Conservation (phyloP, 306 rosid genomes). For the Potentilla sterilis region DNA sequence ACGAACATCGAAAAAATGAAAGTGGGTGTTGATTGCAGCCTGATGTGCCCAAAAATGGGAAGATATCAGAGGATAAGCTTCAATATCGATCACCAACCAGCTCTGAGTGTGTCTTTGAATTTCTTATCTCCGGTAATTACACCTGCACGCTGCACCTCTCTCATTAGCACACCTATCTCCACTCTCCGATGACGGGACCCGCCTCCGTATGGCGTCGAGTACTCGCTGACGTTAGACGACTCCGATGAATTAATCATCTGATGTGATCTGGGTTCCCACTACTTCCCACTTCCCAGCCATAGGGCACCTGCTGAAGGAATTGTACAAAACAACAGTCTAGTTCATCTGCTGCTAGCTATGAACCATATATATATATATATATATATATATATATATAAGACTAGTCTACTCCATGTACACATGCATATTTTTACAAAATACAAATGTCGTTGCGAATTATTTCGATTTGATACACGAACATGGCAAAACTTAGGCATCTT, state of each 20-base stretch:
- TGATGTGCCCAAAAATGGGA: background rate
- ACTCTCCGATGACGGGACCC: slow-evolving; percentile 17
- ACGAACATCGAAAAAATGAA: background rate
- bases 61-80: slow-evolving; percentile 7
- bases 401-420: background rate
- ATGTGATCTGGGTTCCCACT: background rate
- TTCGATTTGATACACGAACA: background rate
- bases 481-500: background rate
- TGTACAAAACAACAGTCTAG: background rate
- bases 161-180: background rate
- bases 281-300: background rate
- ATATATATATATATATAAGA: too few species aligned
- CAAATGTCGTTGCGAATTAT: background rate
- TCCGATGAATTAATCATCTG: slow-evolving; percentile 17
- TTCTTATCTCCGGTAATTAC: background rate
- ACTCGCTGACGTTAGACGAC: slow-evolving; percentile 4
- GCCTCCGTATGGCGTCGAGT: background rate
- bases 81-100: background rate
- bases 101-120: background rate
- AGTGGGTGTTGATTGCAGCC: background rate
- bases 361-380: too few species aligned
- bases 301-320: background rate
- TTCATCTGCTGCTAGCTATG: background rate
- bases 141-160: slow-evolving; percentile 4
- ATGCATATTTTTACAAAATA: too few species aligned